A percentile compares a stretch with the other conserved stretches of the same genome.
phyloP scores from a whole-genome alignment of 2,329 filamentous ascomycete species.

The Aphanocladium album region DNA sequence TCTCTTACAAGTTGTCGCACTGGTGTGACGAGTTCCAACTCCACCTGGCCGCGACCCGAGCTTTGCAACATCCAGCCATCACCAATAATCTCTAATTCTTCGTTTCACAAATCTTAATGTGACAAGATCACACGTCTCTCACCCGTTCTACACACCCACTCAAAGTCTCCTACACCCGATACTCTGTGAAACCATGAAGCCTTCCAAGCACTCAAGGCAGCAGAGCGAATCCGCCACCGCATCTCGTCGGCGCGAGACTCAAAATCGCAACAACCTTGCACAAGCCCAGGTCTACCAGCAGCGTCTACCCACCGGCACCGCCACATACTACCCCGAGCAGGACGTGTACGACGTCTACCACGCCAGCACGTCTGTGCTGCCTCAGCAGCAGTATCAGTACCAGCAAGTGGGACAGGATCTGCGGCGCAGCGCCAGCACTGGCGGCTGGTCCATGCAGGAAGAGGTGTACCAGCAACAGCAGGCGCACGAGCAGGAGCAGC shows the following conservation, averaged over 20 bases:
- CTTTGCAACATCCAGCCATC: background rate
- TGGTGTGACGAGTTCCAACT: slow-evolving; percentile 3
- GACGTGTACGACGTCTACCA: slow-evolving; percentile 7
- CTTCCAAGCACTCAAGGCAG: slow-evolving; percentile 2
- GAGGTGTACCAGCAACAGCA: background rate
- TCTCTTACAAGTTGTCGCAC: background rate
- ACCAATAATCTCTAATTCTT: slow-evolving; percentile 2
- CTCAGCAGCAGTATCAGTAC: background rate
- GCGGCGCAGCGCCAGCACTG: slow-evolving; percentile 4
- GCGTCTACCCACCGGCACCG: background rate
- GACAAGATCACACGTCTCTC: background rate
- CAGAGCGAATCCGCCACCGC: slow-evolving; percentile 2
- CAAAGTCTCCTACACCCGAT: background rate
- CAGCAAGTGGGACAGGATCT: background rate
- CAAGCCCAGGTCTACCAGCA: slow-evolving; percentile 6
- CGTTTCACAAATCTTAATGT: slow-evolving; percentile 1
- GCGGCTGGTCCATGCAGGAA: slow-evolving; percentile 2
- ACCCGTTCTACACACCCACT: background rate
- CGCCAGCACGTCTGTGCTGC: background rate
- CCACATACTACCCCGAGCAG: background rate
- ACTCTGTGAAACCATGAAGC: background rate
- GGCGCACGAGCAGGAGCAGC: background rate
- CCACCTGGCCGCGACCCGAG: background rate
- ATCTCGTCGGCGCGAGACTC: background rate
- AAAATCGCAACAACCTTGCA: slow-evolving; percentile 5